phyloP scores from a whole-genome alignment of 2,329 filamentous ascomycete species.

The Neobulgaria alba region DNA sequence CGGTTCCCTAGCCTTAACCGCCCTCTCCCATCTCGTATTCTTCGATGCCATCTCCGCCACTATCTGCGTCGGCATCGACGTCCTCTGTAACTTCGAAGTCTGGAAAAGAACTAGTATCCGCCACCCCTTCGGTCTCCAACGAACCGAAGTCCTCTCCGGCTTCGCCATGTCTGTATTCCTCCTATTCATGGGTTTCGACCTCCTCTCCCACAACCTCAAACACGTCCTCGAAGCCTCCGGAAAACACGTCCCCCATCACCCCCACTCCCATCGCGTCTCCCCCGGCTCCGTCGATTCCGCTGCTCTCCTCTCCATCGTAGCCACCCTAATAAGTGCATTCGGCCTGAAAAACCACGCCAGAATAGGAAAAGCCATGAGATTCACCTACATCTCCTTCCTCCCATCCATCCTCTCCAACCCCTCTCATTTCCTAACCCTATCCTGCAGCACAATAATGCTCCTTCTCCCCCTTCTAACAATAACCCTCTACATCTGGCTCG shows the following conservation, averaged over 20 bases:
- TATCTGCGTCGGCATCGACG: slow-evolving; percentile 85
- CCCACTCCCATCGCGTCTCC: slow-evolving; percentile 57
- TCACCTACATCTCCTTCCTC: slow-evolving; percentile 72
- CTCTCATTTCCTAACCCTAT: slow-evolving; percentile 87
- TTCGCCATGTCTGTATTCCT: slow-evolving; percentile 95
- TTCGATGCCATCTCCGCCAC: slow-evolving; percentile 92
- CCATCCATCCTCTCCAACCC: slow-evolving; percentile 89
- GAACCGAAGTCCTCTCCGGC: slow-evolving; percentile 86
- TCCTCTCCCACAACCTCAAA: slow-evolving; percentile 88
- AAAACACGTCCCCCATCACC: slow-evolving; percentile 65
- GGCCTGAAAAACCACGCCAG: slow-evolving; percentile 83
- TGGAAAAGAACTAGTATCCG: slow-evolving; percentile 90
- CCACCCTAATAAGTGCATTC: slow-evolving; percentile 79
- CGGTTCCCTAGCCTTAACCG: slow-evolving; percentile 83
- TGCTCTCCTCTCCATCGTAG: slow-evolving; percentile 70
- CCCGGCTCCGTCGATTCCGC: slow-evolving; percentile 75
- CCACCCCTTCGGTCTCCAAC: slow-evolving; percentile 87
- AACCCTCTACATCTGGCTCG: slow-evolving; percentile 73
- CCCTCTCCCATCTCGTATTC: slow-evolving; percentile 84
- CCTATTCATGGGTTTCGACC: slow-evolving; percentile 93
- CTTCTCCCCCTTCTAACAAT: slow-evolving; percentile 75
- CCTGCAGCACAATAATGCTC: slow-evolving; percentile 72
- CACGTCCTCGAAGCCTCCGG: slow-evolving; percentile 73
- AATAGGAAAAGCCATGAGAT: slow-evolving; percentile 84
- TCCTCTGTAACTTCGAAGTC: slow-evolving; percentile 93